Base-by-base conservation (phyloP, 148 eudicot genomes). In the Arctostaphylos glauca region DNA sequence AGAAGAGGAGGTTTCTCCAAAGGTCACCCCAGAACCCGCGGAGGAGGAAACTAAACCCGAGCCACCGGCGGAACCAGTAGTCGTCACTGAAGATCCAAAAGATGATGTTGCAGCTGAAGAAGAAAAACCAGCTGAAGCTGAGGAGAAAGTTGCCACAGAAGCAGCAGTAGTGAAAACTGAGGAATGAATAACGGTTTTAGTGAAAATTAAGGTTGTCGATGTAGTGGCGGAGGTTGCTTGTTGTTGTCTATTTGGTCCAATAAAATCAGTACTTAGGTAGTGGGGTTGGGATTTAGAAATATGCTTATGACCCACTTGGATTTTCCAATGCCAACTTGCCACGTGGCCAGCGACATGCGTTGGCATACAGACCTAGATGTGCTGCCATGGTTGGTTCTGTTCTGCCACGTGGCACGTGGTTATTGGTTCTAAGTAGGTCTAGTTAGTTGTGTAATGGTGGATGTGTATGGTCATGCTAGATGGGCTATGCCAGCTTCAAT, bases 141-240 rank as follows among this genome's bases (percentile, higher is more conserved):
- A 72, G 58, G 52, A 38, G 77, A 25, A 78, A 47, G 82, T 47
- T 54, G 78, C 16, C 44, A 43, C 76, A 41, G 82, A 84, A 74
- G 80, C 41, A 31, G 23, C 83, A 56, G 81, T 25, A 81, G 87
- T 47, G 52, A 81, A 53, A 21, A 53, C 83, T 25, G 75, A 75
- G 31, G 86, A 75, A 68, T 72, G 52, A 58, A 12, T 4, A 31
- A 54, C 19, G 77, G 31, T 19, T 18, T 4, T 48, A 31, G 59
- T 52, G 47, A 31, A 48, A 9, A 46, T 59, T 56, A 31, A 41
- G 68, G 41, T 43, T 43, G 44, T 46, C 54, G 25, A 23, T 47
- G 54, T n/a, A 9, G 71, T 55, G n/a, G 48, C 25, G 53, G 43
- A 16, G 71, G 18, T 66, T 41, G 41, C 74, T 5, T 31, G 4